Evolutionary conservation across 164 flowering plant genomes (phyloP), one percentile per base, ranked within the genome.

Genomic region (Liriodendron chinense): DNA sequence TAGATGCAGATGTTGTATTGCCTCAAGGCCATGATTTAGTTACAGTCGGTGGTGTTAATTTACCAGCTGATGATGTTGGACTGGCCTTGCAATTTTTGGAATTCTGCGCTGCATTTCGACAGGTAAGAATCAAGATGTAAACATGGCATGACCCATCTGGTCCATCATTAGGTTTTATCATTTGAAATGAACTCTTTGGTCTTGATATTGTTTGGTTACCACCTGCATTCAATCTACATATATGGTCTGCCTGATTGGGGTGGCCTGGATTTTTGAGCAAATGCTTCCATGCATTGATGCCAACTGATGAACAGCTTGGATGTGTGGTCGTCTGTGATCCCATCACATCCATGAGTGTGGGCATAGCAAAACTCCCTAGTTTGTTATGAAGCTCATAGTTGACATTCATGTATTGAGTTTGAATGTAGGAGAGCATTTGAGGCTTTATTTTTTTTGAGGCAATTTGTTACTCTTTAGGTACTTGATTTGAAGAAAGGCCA

Each of bases 1-100:
- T 18, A 25, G 72, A 13, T 62, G 75, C 47, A n/a, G 83, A 78
- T n/a, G 69, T 83, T 64, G 80, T 74, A 67, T 76, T 91, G 83
- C 98, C 98, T 47, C 75, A 72, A 74, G 89, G 94, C 26, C 75
- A 72, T 50, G 82, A 78, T 65, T 65, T 90, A 72, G 81, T 78
- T 10, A 79, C 64, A 72, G 83, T 91, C 25, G 89, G 78, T 68
- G 94, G 90, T 20, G 74, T 89, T 72, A 91, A 92, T 9, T 34
- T 92, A 18, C 81, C 85, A 47, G 77, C 87, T 43, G 85, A 87
- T 72, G 90, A 87, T 82, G 86, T 86, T 82, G 99, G 98, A 28
- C 80, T 84, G 57, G 96, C 92, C 20, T 74, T 96, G 80, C 99
- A 96, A 53, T 90, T 96, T 69, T 72, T 96, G 34, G 99, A 96